These are phyloP conservation scores for Thermochaetoides thermophila DNA, from an alignment of 495 filamentous ascomycete genomes.

Conservation along the genomic window DNA sequence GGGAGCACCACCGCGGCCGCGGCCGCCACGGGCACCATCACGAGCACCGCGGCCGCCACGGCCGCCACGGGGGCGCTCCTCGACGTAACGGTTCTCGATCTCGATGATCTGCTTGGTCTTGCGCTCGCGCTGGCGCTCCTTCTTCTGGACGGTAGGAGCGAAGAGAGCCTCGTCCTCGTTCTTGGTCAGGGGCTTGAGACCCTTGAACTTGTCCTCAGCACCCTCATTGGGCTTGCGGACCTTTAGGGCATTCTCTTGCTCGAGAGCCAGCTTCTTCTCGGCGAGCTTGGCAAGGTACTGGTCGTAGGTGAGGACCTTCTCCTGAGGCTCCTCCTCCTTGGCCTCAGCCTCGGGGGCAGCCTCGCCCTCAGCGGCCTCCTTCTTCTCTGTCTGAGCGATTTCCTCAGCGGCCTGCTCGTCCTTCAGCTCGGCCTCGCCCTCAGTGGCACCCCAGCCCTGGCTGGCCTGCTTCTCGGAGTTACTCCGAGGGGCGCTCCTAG, in stretches of 20 bases:
- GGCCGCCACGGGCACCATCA: constrained; percentile 33
- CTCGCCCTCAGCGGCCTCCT: constrained; percentile 31
- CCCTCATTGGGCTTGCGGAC: constrained; percentile 87
- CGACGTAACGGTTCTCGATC: constrained; percentile 67
- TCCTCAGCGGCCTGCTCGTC: constrained; percentile 80
- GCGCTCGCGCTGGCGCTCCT: constrained; percentile 74
- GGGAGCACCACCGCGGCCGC: constrained; percentile 27
- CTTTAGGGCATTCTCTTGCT: constrained; percentile 38
- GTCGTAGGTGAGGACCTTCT: constrained; percentile 73
- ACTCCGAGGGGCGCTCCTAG: constrained; percentile 58
- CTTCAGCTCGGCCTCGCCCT: constrained; percentile 64
- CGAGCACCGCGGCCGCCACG: constrained; percentile 40
- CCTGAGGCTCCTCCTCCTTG: constrained; percentile 51
- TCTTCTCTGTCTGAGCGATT: constrained; percentile 70
- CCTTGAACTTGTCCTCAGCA: constrained; percentile 68
- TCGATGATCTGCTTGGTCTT: constrained; percentile 84
- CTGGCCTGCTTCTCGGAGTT: constrained; percentile 87
- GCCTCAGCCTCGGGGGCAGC: constrained; percentile 28
- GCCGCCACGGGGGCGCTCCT: constrained; percentile 42
- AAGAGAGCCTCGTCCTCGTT: constrained; percentile 67
- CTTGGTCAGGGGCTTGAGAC: constrained; percentile 61
- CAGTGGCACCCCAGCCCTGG: constrained; percentile 75
- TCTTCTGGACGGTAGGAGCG: constrained; percentile 58
- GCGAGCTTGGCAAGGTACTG: constrained; percentile 82
- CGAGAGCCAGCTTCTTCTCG: constrained; percentile 65